Evolutionary conservation across 768 basidiomycete genomes (phyloP), one percentile per base, ranked within the genome.

Genomic region (Suillus occidentalis): DNA sequence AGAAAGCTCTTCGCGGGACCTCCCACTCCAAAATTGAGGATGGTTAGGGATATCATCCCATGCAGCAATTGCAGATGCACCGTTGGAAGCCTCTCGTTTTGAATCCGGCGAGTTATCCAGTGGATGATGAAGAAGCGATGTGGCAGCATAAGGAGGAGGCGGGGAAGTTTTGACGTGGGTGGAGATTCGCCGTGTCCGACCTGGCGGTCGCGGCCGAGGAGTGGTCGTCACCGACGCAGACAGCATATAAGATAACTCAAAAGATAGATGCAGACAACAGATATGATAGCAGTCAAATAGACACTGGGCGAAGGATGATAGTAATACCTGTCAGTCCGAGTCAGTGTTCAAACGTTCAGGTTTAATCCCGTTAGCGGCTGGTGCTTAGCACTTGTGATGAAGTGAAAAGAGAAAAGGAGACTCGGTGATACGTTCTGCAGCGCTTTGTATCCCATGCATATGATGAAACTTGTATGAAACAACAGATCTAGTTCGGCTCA

Each of bases 1-100:
- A 5, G 87, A 82, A 53, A 95, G 82, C 69, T 92, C 90, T 70
- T 89, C 91, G 45, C 86, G 82, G n/a, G 90, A 90, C 71, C 79
- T 84, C 67, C 88, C 89, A 65, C 83, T 80, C 88, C 87, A 87
- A 28, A 82, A 80, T 31, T 81, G 77, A 25, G 75, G 68, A 59
- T 65, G 69, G 60, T 43, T 65, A 68, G 8, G 67, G 65, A 45
- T 62, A 14, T 39, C 28, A 31, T 71, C 69, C 72, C 74, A 74
- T 6, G 60, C 60, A 12, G 65, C 69, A 40, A 79, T 70, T 6
- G 77, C 75, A 18, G 78, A 67, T 43, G 68, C 66, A 39, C 55
- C 47, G 4, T 36, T 67, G 14, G 64, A 53, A 18, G 74, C 66
- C 20, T 62, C 69, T 45, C 76, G 81, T 14, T 77, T 70, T 43